Evolutionary conservation across 352 stramenopile species (phyloP).

Genomic region (Phytophthora palmivora): DNA sequence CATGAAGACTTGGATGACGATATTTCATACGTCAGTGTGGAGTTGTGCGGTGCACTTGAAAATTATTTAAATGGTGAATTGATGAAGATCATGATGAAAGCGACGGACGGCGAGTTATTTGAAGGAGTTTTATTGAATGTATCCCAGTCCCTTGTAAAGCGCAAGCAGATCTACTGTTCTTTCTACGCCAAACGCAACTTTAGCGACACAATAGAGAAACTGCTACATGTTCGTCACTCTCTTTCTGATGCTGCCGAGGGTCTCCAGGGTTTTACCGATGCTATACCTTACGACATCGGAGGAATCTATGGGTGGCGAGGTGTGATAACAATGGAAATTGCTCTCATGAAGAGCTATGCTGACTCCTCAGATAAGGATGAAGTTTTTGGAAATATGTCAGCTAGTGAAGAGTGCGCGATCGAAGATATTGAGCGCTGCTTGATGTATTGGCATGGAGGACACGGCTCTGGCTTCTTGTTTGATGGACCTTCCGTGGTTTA

Average conservation of each 20-base stretch:
- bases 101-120: neutral
- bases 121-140: conserved; percentile 26
- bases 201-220: conserved; percentile 17
- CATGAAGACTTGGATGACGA: neutral
- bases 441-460: conserved; percentile 28
- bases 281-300: conserved; percentile 45
- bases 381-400: conserved; percentile 6
- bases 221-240: conserved; percentile 34
- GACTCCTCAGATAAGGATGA: neutral
- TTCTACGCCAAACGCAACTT: conserved; percentile 43
- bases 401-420: conserved; percentile 48
- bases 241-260: conserved; percentile 35
- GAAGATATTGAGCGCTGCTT: conserved; percentile 61
- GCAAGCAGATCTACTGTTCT: conserved; percentile 44
- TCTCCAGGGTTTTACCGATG: conserved; percentile 5
- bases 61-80: conserved; percentile 33
- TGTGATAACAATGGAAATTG: conserved; percentile 64
- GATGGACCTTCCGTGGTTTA: conserved; percentile 31
- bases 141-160: conserved; percentile 35
- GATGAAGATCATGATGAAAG: conserved; percentile 20
- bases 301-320: conserved; percentile 68
- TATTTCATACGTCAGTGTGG: conserved; percentile 7
- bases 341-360: conserved; percentile 47
- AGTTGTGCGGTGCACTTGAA: conserved; percentile 37
- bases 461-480: conserved; percentile 39